Conservation (phyloP, 1,284 basidiomycete species). For the Sporisorium graminicola region DNA sequence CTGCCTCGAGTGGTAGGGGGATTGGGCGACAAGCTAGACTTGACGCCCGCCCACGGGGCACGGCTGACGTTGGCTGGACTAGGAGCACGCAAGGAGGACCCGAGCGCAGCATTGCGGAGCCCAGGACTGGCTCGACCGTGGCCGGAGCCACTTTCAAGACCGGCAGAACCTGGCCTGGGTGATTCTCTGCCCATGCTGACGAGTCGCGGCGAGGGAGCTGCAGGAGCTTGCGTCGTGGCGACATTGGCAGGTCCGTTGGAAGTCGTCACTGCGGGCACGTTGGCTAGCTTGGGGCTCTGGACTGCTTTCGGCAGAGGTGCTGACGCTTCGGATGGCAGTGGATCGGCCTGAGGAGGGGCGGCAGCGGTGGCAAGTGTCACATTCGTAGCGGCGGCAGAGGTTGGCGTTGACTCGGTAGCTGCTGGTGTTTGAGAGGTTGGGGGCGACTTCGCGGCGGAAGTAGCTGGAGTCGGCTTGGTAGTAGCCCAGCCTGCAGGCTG, state of each 20-base stretch:
- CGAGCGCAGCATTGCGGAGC: slow-evolving; percentile 53
- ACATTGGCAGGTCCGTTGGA: slow-evolving; percentile 4
- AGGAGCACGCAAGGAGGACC: slow-evolving; percentile 31
- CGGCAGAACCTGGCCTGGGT: slow-evolving; percentile 42
- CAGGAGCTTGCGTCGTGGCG: slow-evolving; percentile 3
- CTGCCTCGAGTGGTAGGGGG: slow-evolving; percentile 24
- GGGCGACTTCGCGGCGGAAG: slow-evolving; percentile 22
- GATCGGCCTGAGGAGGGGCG: slow-evolving; percentile 16
- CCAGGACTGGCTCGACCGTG: slow-evolving; percentile 52
- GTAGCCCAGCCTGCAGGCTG: slow-evolving; percentile 53
- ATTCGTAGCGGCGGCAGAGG: slow-evolving; percentile 11
- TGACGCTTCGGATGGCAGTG: slow-evolving; percentile 40
- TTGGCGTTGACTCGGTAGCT: not conserved
- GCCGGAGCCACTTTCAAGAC: slow-evolving; percentile 36
- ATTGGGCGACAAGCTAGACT: slow-evolving; percentile 30
- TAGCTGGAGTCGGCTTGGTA: slow-evolving; percentile 24
- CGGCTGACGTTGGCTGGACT: slow-evolving; percentile 43
- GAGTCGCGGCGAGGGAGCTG: slow-evolving; percentile 51
- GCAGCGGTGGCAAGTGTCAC: slow-evolving; percentile 1
- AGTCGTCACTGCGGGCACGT: slow-evolving; percentile 10
- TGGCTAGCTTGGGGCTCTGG: slow-evolving; percentile 31
- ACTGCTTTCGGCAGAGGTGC: slow-evolving; percentile 23
- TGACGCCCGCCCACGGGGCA: slow-evolving; percentile 60
- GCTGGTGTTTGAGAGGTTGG: slow-evolving; percentile 17
- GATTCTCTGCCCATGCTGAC: slow-evolving; percentile 52